Evolutionary conservation across 2,329 filamentous ascomycete species (phyloP).

Genomic region (Coniochaeta pulveracea): DNA sequence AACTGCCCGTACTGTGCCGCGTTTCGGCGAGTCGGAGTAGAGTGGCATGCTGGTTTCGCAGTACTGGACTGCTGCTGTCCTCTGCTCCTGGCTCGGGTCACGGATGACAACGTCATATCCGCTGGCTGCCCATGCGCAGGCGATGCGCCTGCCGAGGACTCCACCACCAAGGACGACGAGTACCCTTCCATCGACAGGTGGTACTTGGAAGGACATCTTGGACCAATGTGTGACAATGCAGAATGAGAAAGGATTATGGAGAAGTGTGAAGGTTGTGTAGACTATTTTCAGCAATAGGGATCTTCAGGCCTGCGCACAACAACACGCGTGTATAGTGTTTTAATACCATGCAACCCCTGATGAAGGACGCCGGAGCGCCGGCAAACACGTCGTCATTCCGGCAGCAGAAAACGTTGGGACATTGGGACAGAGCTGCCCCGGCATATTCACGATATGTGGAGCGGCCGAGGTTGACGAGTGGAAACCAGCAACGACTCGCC

Average conservation of each 20-base stretch:
- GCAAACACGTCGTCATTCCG: too few species aligned
- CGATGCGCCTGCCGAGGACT: slow-evolving; percentile 30
- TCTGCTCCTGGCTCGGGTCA: slow-evolving; percentile 26
- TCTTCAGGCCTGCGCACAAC: too few species aligned
- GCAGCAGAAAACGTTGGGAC: too few species aligned
- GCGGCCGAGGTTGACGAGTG: neutral
- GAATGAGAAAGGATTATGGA: too few species aligned
- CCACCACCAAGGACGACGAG: slow-evolving; percentile 28
- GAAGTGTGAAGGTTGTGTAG: too few species aligned
- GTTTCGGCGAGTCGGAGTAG: slow-evolving; percentile 8
- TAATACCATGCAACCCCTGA: too few species aligned
- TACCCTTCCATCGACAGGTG: slow-evolving; percentile 13
- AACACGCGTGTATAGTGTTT: too few species aligned
- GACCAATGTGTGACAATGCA: too few species aligned
- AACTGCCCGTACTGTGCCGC: slow-evolving; percentile 14
- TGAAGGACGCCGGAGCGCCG: too few species aligned
- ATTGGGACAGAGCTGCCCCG: neutral
- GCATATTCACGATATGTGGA: neutral
- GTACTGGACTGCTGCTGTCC: slow-evolving; percentile 25
- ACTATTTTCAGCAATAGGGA: too few species aligned
- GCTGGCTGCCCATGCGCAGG: slow-evolving; percentile 24
- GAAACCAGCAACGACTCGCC: too few species aligned
- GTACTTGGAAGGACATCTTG: too few species aligned
- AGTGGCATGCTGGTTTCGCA: slow-evolving; percentile 16
- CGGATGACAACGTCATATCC: slow-evolving; percentile 30